Evolutionary conservation across 2,329 filamentous ascomycete species (phyloP).

Genomic region (Pyrenophora seminiperda): DNA sequence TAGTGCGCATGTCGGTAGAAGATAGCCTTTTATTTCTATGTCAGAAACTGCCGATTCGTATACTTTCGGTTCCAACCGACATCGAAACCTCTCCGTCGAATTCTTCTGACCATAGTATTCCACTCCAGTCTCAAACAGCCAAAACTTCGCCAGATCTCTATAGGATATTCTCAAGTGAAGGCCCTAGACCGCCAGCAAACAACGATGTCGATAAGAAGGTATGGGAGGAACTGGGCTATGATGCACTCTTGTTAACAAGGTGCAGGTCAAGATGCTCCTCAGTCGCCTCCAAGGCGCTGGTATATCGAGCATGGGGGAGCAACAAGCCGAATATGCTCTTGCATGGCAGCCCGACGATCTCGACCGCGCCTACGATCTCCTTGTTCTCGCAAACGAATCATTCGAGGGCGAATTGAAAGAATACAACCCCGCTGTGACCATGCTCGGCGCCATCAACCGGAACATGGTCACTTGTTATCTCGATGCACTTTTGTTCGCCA

Average conservation of each 20-base stretch:
- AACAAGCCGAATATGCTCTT: slow-evolving; percentile 68
- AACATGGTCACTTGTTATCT: slow-evolving; percentile 91
- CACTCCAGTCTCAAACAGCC: slow-evolving; percentile 33
- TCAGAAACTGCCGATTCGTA: slow-evolving; percentile 20
- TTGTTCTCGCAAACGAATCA: slow-evolving; percentile 79
- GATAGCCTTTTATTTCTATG: slow-evolving; percentile 29
- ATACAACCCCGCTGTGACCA: slow-evolving; percentile 71
- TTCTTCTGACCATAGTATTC: slow-evolving; percentile 36
- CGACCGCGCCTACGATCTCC: slow-evolving; percentile 75
- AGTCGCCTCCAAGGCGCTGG: slow-evolving; percentile 59
- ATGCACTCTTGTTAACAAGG: slow-evolving; percentile 10
- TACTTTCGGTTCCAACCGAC: slow-evolving; percentile 15
- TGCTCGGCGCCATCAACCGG: slow-evolving; percentile 86
- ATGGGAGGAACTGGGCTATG: slow-evolving; percentile 4
- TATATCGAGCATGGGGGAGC: slow-evolving; percentile 61
- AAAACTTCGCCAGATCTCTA: slow-evolving; percentile 57
- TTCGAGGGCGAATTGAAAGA: slow-evolving; percentile 77
- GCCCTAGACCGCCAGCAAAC: slow-evolving; percentile 55
- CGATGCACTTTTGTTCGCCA: slow-evolving; percentile 88
- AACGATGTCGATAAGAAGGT: slow-evolving; percentile 62
- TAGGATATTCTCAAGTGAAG: slow-evolving; percentile 67
- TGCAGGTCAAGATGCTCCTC: slow-evolving; percentile 59
- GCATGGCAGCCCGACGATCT: slow-evolving; percentile 70
- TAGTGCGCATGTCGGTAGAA: slow-evolving; percentile 19
- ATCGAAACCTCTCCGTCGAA: slow-evolving; percentile 17